Base-by-base conservation (phyloP, 2,329 filamentous ascomycete species). In the Penicillium vulpinum region DNA sequence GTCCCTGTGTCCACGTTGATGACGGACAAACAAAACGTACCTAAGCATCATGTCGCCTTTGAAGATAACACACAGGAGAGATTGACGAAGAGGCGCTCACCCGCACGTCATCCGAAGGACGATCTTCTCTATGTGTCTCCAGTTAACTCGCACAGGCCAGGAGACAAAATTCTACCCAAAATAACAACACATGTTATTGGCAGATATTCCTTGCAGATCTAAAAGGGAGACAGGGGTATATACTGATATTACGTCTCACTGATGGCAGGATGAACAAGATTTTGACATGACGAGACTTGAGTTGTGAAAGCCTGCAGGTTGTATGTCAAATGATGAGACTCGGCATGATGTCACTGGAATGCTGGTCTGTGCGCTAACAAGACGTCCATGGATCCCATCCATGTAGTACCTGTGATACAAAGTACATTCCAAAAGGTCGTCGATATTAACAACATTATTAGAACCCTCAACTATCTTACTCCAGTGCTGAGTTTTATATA, bases 61-160 rank as follows among this genome's bases (percentile, higher is more conserved):
- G 15, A 24, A n/a, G 45, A 53, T 21, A 47, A 21, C 16, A 44
- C 13, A 46, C 57, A 31, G 36, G 18, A 49, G 49, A 31, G 13
- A 8, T 45, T 57, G 58, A 58, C 40, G 55, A 51, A 54, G 47
- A 51, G 58, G 58, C 60, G 57, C 40, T 51, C 51, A 47, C 39
- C 45, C 43, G 54, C 43, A 52, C 64, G 64, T 65, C 64, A 66
- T 64, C 52, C 46, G 56, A 60, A 44, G 40, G 39, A 57, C 11
- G 62, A 65, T 66, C 63, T 33, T 44, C 50, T 45, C 24, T 36
- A 26, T 24, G 15, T 18, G 21, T 50, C 28, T 36, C 50, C 43
- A 58, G 36, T 54, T 21, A 56, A 3, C 26, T 26, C 9, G 21
- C 24, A 40, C 16, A 33, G 29, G 33, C 16, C 40, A 33, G 40